These are phyloP conservation scores for Paraphoma chrysanthemicola DNA, from an alignment of 2,329 filamentous ascomycete species.

Conservation along the genomic window DNA sequence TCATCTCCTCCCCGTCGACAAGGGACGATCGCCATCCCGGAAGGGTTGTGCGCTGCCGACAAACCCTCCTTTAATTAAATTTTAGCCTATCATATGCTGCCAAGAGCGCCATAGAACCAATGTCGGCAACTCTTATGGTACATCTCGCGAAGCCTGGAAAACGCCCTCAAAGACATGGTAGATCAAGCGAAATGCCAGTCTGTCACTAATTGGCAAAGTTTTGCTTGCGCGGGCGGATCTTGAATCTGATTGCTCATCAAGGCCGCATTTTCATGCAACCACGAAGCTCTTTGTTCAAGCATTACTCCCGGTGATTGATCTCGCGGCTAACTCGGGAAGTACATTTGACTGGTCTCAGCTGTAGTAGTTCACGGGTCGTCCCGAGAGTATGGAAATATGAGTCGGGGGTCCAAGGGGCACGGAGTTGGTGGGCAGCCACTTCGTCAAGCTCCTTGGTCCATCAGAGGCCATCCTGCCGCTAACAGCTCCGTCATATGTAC, in stretches of 20 bases:
- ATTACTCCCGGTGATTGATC: neutral
- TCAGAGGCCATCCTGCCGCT: slow-evolving; percentile 17
- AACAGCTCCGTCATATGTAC: slow-evolving; percentile 15
- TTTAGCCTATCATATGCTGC: neutral
- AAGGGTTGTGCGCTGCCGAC: slow-evolving; percentile 8
- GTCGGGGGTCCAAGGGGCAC: slow-evolving; percentile 9
- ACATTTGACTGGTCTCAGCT: slow-evolving; percentile 4
- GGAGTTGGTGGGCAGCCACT: slow-evolving; percentile 14
- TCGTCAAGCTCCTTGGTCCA: slow-evolving; percentile 17
- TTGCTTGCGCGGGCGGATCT: too few relatives aligned
- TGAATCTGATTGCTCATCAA: neutral
- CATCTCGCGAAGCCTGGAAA: neutral
- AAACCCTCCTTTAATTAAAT: slow-evolving; percentile 11
- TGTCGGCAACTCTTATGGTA: neutral
- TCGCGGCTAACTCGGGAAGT: slow-evolving; percentile 3
- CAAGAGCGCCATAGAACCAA: slow-evolving; percentile 5
- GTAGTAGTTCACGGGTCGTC: slow-evolving; percentile 26
- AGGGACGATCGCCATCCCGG: neutral
- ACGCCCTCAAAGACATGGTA: neutral
- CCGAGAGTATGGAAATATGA: slow-evolving; percentile 19
- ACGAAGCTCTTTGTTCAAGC: neutral
- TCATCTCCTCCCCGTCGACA: slow-evolving; percentile 5
- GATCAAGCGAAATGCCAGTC: neutral
- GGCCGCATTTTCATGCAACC: too few relatives aligned
- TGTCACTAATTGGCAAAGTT: too few relatives aligned